Conservation (phyloP, 2,329 filamentous ascomycete genomes). For the Bipolaris sorokiniana region DNA sequence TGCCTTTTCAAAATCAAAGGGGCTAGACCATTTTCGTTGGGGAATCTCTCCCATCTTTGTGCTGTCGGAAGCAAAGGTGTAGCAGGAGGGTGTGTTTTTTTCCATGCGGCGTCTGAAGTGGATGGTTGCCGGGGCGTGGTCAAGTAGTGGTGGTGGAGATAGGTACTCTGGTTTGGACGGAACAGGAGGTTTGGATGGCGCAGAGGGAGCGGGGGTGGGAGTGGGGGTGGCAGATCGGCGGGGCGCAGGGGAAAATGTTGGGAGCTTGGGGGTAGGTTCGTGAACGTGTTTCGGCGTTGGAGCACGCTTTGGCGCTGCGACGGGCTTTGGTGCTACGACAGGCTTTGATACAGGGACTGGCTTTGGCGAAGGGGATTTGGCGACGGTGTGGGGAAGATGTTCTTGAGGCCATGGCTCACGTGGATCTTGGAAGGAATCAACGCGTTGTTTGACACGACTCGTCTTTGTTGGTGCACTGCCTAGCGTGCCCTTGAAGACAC, state of each 20-base stretch:
- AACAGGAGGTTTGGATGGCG: slow-evolving; percentile 12
- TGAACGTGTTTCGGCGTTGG: slow-evolving; percentile 17
- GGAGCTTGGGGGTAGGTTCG: slow-evolving; percentile 22
- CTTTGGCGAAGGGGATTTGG: slow-evolving; percentile 13
- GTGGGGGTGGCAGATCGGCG: slow-evolving; percentile 12
- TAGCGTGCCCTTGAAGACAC: slow-evolving; percentile 18
- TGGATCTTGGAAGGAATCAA: slow-evolving; percentile 32
- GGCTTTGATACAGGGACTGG: slow-evolving; percentile 2
- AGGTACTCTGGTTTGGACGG: slow-evolving; percentile 13
- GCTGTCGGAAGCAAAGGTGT: slow-evolving; percentile 54
- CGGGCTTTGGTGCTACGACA: slow-evolving; percentile 12
- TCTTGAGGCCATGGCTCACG: slow-evolving; percentile 35
- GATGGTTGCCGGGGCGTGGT: slow-evolving; percentile 8
- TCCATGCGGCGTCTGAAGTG: slow-evolving; percentile 39
- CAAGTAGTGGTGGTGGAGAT: slow-evolving; percentile 13
- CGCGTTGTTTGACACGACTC: slow-evolving; percentile 20
- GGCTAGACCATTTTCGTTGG: slow-evolving; percentile 51
- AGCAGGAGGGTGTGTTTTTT: slow-evolving; percentile 48
- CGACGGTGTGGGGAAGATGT: slow-evolving; percentile 12
- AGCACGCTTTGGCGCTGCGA: background rate
- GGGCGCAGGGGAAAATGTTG: slow-evolving; percentile 22
- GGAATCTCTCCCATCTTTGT: slow-evolving; percentile 59
- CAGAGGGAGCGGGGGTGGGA: slow-evolving; percentile 6
- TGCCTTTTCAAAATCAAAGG: slow-evolving; percentile 53
- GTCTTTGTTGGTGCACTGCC: slow-evolving; percentile 15